Evolutionary conservation across 352 stramenopile species (phyloP), one percentile per base, ranked within the genome.

Genomic region (Phytophthora lateralis): DNA sequence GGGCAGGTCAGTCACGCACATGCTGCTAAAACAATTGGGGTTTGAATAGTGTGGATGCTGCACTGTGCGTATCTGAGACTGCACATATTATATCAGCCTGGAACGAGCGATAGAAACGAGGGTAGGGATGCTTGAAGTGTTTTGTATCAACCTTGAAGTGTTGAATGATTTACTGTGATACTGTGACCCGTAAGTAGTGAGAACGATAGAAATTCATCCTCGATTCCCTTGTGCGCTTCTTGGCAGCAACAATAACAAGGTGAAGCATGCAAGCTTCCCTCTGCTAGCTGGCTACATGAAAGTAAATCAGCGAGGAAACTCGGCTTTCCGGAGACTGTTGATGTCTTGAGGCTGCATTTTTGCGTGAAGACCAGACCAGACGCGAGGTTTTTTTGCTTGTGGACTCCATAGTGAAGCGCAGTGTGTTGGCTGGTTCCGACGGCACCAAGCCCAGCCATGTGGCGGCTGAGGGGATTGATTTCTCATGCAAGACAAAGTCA

Each of bases 1-100:
- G 4, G 65, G 58, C 1, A 71, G 56, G 56, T 71, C 62, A 0
- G 55, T 71, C 29, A 71, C 62, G 26, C 62, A 71, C 62, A 71
- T 70, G 41, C 11, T 14, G 14, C 10, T 41, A n/a, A 35, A 43
- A 20, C 54, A 27, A 54, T 38, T 24, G 8, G 14, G 15, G 45
- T 43, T 20, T 54, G 32, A 29, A 21, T 12, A 39, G 9, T 20
- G 14, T 17, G n/a, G 32, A 4, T 42, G 11, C 15, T 46, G 59
- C 51, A 62, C 59, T 66, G 51, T 66, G 59, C 51, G 59, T 61
- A 32, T 62, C 34, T 20, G 34, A 30, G 29, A 51, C n/a, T 46
- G 56, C 56, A 64, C 30, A 32, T 15, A 29, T 59, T 59, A 32
- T 53, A 17, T 4, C 15, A 39, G 57, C 27, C 6, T 34, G 32